Conservation (phyloP, 306 rosid genomes). For the Cyclanthera cordifolia region DNA sequence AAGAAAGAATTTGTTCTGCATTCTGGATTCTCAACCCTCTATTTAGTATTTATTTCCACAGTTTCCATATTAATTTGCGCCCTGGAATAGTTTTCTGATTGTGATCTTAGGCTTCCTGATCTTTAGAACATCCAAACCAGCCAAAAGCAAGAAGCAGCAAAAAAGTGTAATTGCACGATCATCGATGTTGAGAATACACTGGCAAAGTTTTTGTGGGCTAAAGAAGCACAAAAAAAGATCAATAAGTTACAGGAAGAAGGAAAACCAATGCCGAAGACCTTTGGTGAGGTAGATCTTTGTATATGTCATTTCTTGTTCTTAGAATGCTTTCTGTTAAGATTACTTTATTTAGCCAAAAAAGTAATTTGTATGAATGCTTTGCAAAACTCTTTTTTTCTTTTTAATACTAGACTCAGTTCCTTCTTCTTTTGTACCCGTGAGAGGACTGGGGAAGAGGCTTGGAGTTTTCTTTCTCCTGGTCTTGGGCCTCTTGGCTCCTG, state of each 20-base stretch:
- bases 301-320: neutral
- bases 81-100: constrained; percentile 18
- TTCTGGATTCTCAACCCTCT: neutral
- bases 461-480: neutral
- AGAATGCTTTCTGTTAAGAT: neutral
- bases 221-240: constrained; percentile 74
- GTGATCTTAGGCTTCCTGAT: constrained; percentile 24
- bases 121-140: constrained; percentile 49
- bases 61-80: neutral
- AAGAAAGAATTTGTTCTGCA: neutral
- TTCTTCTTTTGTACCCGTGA: neutral
- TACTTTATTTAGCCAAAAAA: neutral
- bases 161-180: constrained; percentile 57
- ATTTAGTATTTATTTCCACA: neutral
- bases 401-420: neutral
- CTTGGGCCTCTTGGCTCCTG: neutral
- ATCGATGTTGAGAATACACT: constrained; percentile 82
- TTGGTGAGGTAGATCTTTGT: constrained; percentile 42
- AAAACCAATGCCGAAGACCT: constrained; percentile 65
- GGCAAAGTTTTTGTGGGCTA: constrained; percentile 83
- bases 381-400: neutral
- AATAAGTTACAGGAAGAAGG: constrained; percentile 64
- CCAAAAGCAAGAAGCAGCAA: constrained; percentile 79
- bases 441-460: neutral
- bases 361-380: neutral